A percentile compares a stretch with the other conserved stretches of the same genome.
phyloP scores from a whole-genome alignment of 495 filamentous ascomycete species.

The Trichoderma virens region DNA sequence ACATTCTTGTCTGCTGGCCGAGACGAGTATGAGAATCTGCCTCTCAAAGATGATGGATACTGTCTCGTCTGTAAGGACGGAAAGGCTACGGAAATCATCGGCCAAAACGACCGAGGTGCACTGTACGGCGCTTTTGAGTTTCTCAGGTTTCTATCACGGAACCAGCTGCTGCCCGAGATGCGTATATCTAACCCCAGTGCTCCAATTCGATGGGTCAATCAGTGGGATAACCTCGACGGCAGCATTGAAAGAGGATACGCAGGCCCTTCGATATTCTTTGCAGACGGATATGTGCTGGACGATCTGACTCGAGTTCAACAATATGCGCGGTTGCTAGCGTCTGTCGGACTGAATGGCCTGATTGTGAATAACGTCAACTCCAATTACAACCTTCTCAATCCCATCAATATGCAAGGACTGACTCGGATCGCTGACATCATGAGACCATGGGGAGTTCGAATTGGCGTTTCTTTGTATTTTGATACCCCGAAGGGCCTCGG shows the following conservation, averaged over 20 bases:
- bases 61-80: constrained; percentile 41
- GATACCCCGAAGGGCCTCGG: constrained; percentile 53
- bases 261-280: constrained; percentile 62
- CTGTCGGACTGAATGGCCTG: constrained; percentile 57
- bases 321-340: constrained; percentile 61
- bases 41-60: constrained; percentile 55
- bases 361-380: constrained; percentile 71
- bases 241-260: constrained; percentile 63
- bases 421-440: constrained; percentile 55
- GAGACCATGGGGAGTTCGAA: constrained; percentile 57
- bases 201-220: constrained; percentile 61
- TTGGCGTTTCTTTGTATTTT: constrained; percentile 62
- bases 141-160: constrained; percentile 52
- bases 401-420: constrained; percentile 52
- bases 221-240: constrained; percentile 70
- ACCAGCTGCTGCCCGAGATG: constrained; percentile 39
- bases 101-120: constrained; percentile 59
- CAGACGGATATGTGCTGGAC: constrained; percentile 40
- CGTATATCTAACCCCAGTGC: constrained; percentile 51
- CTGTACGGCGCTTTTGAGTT: constrained; percentile 66
- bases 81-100: constrained; percentile 47
- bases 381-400: constrained; percentile 46
- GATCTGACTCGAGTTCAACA: constrained; percentile 51
- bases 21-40: background rate
- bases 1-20: background rate